These are phyloP conservation scores for Umbelopsis sp. DNA, from an alignment of 192 early-diverging fungal species.

Conservation along the genomic window DNA sequence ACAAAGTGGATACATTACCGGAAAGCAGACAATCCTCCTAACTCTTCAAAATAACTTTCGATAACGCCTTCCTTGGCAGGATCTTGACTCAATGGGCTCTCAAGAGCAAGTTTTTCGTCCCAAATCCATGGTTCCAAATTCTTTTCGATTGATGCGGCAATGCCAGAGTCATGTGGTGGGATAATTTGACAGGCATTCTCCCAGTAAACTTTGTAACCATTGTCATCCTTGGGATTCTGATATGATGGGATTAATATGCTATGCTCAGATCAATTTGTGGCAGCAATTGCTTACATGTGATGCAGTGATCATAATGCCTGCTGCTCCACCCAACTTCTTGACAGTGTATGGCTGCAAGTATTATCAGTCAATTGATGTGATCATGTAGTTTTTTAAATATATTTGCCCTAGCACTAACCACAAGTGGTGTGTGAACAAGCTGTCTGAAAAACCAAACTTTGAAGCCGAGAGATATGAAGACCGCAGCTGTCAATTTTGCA, in stretches of 20 bases:
- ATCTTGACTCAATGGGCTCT: slow-evolving; percentile 54
- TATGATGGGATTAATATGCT: not conserved
- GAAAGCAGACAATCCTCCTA: slow-evolving; percentile 43
- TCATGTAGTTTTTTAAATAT: not conserved
- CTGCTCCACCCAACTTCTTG: slow-evolving; percentile 65
- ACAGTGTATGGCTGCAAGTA: slow-evolving; percentile 77
- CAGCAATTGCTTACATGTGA: slow-evolving; percentile 62
- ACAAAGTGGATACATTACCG: slow-evolving; percentile 18
- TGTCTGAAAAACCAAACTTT: slow-evolving; percentile 77
- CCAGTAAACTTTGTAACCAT: slow-evolving; percentile 91
- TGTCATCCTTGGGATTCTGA: slow-evolving; percentile 92
- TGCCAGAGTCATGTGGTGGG: slow-evolving; percentile 81
- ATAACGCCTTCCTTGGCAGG: slow-evolving; percentile 60
- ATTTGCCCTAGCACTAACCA: slow-evolving; percentile 36
- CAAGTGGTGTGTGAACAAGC: slow-evolving; percentile 85
- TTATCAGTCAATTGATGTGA: not conserved
- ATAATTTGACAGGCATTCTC: slow-evolving; percentile 92
- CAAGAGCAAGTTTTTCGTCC: slow-evolving; percentile 63
- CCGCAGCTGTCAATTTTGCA: slow-evolving; percentile 81
- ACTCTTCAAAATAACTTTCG: slow-evolving; percentile 72
- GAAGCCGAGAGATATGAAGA: slow-evolving; percentile 78
- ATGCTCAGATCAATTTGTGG: slow-evolving; percentile 4
- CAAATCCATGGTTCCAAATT: slow-evolving; percentile 73
- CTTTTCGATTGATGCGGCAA: slow-evolving; percentile 70
- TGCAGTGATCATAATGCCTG: slow-evolving; percentile 96